A percentile compares a stretch with the other conserved stretches of the same genome.
Evolutionary conservation across 441 rosid genomes (phyloP).

Genomic region (Gossypium davidsonii): DNA sequence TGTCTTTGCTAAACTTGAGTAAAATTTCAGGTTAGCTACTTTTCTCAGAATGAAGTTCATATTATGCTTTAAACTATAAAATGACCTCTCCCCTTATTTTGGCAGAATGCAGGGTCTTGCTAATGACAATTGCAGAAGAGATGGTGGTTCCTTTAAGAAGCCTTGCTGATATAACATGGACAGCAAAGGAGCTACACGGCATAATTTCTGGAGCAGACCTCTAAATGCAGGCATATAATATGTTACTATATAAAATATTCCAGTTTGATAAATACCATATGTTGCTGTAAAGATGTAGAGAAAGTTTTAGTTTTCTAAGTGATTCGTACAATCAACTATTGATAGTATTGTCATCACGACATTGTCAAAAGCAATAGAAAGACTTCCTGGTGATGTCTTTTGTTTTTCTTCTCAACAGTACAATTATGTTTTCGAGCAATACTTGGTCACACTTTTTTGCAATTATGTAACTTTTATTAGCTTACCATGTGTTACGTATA

Average conservation of each 20-base stretch:
- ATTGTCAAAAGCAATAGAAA: background rate
- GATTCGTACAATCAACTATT: background rate
- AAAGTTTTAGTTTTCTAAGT: background rate
- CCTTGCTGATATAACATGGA: slow-evolving; percentile 35
- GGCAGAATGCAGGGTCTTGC: slow-evolving; percentile 48
- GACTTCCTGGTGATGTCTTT: background rate
- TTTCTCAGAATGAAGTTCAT: background rate
- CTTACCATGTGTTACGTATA: background rate
- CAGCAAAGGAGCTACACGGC: slow-evolving; percentile 32
- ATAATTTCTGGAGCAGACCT: slow-evolving; percentile 29
- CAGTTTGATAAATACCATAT: background rate
- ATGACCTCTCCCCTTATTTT: background rate
- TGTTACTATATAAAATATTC: background rate
- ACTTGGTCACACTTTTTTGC: background rate
- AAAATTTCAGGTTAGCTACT: slow-evolving; percentile 41
- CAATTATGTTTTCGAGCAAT: background rate
- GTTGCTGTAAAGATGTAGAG: background rate
- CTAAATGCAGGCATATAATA: slow-evolving; percentile 1
- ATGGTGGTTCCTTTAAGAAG: slow-evolving; percentile 31
- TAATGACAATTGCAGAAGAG: slow-evolving; percentile 41
- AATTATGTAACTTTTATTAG: background rate
- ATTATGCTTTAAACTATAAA: background rate
- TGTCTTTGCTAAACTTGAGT: slow-evolving; percentile 45
- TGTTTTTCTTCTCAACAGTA: background rate
- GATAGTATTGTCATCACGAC: background rate